Evolutionary conservation across 805 yeast species (phyloP), one percentile per base, ranked within the genome.

Genomic region (Candida pseudoglaebosa): DNA sequence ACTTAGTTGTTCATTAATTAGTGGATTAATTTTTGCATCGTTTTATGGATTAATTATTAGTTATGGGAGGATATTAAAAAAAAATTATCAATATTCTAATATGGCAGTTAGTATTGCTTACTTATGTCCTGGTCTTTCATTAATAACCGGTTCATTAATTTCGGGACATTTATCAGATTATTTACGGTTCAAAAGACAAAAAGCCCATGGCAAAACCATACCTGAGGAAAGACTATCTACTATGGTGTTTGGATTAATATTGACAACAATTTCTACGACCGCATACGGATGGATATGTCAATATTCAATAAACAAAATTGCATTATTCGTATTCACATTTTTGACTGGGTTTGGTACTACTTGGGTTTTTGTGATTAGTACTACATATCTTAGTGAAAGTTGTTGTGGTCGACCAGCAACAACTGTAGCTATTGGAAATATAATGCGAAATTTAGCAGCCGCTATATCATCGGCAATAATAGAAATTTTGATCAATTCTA

Each of bases 231-330:
- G 81, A 34, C 61, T 77, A 30, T 45, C 65, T 2, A 39, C 74
- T 6, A 79, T 75, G 39, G 21, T 67, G 1, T 36, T 65, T 37
- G 81, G 81, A 0, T 52, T 75, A 13, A 2, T 62, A 1, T 45
- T 73, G 1, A 65, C 71, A 19, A 62, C 70, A 38, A 51, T 57
- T 14, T 78, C 81, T 1, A 55, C 74, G 14, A 43, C 74, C 14
- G 71, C 77, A 0, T 77, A 71, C 47, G 81, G 81, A 0, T 76
- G 81, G 81, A 55, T 75, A 21, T 57, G 69, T 22, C 58, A 73
- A 12, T 58, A 55, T 26, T 59, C 61, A 9, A 59, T 59, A 13
- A 44, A 46, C 32, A 57, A 71, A 24, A 66, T 54, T 0, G 44
- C 67, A 5, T 61, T 74, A 3, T 65, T 72, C 37, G 59, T 71